Evolutionary conservation across 768 basidiomycete species (phyloP), one percentile per base, ranked within the genome.

Genomic region (Lactarius hatsudake): DNA sequence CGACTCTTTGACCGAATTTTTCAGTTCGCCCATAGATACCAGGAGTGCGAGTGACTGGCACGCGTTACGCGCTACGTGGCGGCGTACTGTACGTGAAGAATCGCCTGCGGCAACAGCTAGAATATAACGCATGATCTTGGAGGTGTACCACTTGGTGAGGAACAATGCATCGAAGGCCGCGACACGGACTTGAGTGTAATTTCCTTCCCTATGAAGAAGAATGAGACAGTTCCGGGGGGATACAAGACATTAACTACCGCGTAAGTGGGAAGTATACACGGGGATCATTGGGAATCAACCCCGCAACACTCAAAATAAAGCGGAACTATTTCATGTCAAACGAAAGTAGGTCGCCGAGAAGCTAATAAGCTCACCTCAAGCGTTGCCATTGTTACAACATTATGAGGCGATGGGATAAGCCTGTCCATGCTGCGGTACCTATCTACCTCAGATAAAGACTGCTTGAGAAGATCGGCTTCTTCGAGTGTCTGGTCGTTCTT

Each of bases 381-480:
- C 9, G 88, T 89, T 30, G 97, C 93, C 59, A 91, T 84, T 0
- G 97, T 96, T 32, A 98, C 90, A 40, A 93, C 87, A 74, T 99
- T 99, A 72, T 96, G 94, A 58, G 88, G 87, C 1, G 96, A 96
- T 10, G 97, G 94, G 64, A 98, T 95, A 18, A 98, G 81, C 63
- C 95, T 84, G 77, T 99, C 97, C 88, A 97, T 94, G 73, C 88
- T 93, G 64, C 94, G 88, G 78, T 96, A 96, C 54, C 96, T 85
- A 73, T 94, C 92, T 38, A 98, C 86, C 74, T 96, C 94, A 23
- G 87, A 83, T 55, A 89, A 75, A 2, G 90, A 91, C 71, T 89
- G 86, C 71, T 88, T 87, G 59, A 96, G 76, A 13, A 96, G 80
- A 43, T 85, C 84, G 32, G 79, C 79, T 71, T 92, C 91, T 74